Evolutionary conservation across 768 basidiomycete species (phyloP).

Genomic region (Termitomyces sp.): DNA sequence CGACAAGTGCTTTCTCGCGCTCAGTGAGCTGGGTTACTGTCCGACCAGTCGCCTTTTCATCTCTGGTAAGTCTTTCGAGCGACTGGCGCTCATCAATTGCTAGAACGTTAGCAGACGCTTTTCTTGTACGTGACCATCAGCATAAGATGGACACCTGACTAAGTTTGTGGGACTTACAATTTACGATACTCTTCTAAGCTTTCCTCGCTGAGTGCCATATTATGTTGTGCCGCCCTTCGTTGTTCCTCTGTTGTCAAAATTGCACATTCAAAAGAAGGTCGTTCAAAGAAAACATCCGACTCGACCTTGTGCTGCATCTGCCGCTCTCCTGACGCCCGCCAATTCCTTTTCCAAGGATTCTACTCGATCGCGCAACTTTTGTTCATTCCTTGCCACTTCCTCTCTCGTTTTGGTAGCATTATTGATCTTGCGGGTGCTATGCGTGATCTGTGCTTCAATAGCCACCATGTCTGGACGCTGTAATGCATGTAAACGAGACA

Average conservation of each 20-base stretch:
- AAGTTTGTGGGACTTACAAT: slow-evolving; percentile 45
- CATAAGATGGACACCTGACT: not conserved
- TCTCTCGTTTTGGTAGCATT: slow-evolving; percentile 62
- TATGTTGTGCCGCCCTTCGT: slow-evolving; percentile 64
- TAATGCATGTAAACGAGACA: not conserved
- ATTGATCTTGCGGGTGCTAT: slow-evolving; percentile 72
- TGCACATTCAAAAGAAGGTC: not conserved
- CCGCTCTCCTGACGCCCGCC: slow-evolving; percentile 55
- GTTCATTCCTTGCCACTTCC: slow-evolving; percentile 54
- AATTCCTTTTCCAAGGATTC: slow-evolving; percentile 60
- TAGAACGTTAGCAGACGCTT: slow-evolving; percentile 70
- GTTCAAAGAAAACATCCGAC: not conserved
- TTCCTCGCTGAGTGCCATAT: slow-evolving; percentile 74
- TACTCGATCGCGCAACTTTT: slow-evolving; percentile 42
- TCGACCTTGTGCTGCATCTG: slow-evolving; percentile 77
- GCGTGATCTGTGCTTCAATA: slow-evolving; percentile 83
- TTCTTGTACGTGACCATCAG: slow-evolving; percentile 37
- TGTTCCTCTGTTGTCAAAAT: slow-evolving; percentile 54
- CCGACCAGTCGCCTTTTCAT: slow-evolving; percentile 71
- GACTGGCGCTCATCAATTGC: slow-evolving; percentile 86
- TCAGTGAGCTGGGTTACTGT: slow-evolving; percentile 62
- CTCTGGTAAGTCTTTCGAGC: slow-evolving; percentile 73
- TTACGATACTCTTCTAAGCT: slow-evolving; percentile 83
- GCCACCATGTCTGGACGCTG: slow-evolving; percentile 84
- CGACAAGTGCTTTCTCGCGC: slow-evolving; percentile 58